Evolutionary conservation across 192 early-diverging fungal genomes (phyloP).

Genomic region (Podila minutissima): DNA sequence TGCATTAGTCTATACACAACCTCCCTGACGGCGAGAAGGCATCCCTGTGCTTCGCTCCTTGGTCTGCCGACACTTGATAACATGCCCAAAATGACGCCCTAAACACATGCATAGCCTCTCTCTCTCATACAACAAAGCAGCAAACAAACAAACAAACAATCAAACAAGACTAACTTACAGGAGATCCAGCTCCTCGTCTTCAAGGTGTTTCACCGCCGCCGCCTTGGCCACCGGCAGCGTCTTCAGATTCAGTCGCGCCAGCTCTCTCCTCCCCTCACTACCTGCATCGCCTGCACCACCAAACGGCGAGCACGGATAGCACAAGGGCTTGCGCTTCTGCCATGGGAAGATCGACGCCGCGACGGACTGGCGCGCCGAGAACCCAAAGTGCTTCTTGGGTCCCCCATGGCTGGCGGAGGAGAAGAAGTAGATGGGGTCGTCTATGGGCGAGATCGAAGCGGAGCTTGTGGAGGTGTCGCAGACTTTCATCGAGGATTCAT

Average conservation of each 20-base stretch:
- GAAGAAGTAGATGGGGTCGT: constrained; percentile 31
- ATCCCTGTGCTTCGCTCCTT: too few species aligned
- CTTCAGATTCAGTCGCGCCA: constrained; percentile 32
- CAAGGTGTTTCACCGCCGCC: constrained; percentile 22
- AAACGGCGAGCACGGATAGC: constrained; percentile 40
- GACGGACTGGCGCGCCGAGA: constrained; percentile 32
- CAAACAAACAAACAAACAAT: neutral
- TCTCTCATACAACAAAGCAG: neutral
- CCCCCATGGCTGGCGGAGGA: neutral
- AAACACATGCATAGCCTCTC: neutral
- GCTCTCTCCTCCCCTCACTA: constrained; percentile 5
- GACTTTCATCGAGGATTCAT: constrained; percentile 21
- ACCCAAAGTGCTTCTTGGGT: constrained; percentile 43
- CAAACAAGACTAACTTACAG: constrained; percentile 19
- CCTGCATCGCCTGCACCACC: neutral
- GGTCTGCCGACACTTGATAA: too few species aligned
- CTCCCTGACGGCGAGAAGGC: too few species aligned
- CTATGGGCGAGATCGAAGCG: constrained; percentile 22
- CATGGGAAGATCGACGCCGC: constrained; percentile 47
- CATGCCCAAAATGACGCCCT: too few species aligned
- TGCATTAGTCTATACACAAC: too few species aligned
- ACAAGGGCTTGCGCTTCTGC: constrained; percentile 45
- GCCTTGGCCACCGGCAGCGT: constrained; percentile 22
- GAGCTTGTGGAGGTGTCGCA: constrained; percentile 12
- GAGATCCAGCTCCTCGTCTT: constrained; percentile 27